A percentile compares a stretch with the other conserved stretches of the same genome.
phyloP scores from a whole-genome alignment of 208 protist species.

The Wallacemonas sp. region DNA sequence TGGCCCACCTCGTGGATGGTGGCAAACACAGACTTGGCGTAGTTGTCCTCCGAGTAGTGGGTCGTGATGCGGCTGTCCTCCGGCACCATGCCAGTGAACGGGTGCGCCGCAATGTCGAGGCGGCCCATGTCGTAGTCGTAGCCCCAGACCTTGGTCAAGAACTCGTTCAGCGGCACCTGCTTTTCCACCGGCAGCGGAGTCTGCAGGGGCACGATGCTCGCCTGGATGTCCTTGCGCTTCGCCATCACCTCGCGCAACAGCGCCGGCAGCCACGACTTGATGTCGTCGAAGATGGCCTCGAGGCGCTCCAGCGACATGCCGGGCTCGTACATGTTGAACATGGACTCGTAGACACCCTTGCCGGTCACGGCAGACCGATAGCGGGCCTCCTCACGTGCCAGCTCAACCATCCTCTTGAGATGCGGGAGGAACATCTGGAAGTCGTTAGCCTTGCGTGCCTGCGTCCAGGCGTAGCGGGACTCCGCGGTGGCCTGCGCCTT shows the following conservation, averaged over 20 bases:
- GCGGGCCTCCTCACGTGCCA: conserved; percentile 35
- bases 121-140: conserved; percentile 63
- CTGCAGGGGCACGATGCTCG: conserved; percentile 20
- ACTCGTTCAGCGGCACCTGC: conserved; percentile 33
- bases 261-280: conserved; percentile 47
- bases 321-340: conserved; percentile 61
- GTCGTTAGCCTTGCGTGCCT: conserved; percentile 41
- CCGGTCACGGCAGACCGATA: conserved; percentile 25
- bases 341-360: conserved; percentile 44
- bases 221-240: conserved; percentile 34
- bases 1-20: conserved; percentile 71
- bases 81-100: conserved; percentile 53
- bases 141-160: conserved; percentile 38
- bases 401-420: conserved; percentile 42
- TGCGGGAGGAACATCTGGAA: conserved; percentile 36
- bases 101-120: conserved; percentile 60
- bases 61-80: conserved; percentile 73
- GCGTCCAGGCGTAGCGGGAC: conserved; percentile 36
- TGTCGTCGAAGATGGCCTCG: conserved; percentile 43
- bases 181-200: conserved; percentile 33
- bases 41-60: conserved; percentile 41
- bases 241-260: conserved; percentile 39
- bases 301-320: conserved; percentile 40
- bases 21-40: conserved; percentile 33
- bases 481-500: conserved; percentile 31